phyloP scores from a whole-genome alignment of 441 rosid species.

The Mallotus japonicus region DNA sequence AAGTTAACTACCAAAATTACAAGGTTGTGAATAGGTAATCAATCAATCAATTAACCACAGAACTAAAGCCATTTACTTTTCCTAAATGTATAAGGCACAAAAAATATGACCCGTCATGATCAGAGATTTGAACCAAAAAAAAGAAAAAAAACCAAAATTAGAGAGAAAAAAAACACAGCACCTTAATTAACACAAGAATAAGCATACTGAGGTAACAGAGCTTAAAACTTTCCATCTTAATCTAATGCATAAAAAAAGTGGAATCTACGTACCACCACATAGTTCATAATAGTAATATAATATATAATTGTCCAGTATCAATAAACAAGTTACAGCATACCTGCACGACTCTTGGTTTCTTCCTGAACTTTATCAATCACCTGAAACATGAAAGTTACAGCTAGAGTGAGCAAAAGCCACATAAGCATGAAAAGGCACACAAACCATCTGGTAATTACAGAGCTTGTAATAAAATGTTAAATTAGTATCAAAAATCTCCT shows the following conservation, averaged over 20 bases:
- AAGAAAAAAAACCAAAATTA: not conserved
- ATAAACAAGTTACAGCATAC: conserved; percentile 32
- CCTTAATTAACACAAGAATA: not conserved
- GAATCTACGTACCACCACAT: not conserved
- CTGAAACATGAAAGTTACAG: conserved; percentile 41
- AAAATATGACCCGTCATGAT: not conserved
- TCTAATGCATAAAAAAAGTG: not conserved
- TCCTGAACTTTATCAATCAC: conserved; percentile 98
- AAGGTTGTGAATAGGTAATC: not conserved
- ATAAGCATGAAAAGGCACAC: not conserved
- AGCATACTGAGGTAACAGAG: too few species aligned
- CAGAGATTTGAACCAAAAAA: not conserved
- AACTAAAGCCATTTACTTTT: not conserved
- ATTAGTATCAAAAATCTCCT: conserved; percentile 1
- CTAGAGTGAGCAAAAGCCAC: conserved; percentile 13
- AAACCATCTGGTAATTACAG: not conserved
- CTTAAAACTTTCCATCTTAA: not conserved
- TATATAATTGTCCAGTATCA: not conserved
- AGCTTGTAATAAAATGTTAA: not conserved
- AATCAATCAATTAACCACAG: not conserved
- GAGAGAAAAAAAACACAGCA: not conserved
- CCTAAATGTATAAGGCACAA: not conserved
- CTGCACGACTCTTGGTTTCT: conserved; percentile 82
- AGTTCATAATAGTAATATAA: not conserved
- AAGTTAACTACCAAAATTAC: not conserved